phyloP scores from a whole-genome alignment of 2,329 filamentous ascomycete species.

The Plectosphaerella plurivora region DNA sequence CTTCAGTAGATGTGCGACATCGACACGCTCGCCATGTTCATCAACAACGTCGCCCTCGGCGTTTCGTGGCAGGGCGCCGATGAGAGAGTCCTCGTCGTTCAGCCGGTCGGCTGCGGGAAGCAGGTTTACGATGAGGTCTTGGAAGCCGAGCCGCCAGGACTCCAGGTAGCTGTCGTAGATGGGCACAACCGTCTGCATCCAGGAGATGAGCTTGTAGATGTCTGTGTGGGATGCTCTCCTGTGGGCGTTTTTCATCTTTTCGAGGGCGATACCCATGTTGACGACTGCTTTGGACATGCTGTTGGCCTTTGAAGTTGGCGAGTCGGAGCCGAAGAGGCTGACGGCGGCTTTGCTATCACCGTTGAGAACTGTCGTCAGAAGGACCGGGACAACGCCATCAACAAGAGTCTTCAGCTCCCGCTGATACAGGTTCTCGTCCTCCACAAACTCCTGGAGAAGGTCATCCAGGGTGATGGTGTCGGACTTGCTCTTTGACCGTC shows the following conservation, averaged over 20 bases:
- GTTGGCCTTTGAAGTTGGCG: constrained; percentile 47
- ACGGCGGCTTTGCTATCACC: constrained; percentile 59
- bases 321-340: constrained; percentile 61
- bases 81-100: constrained; percentile 57
- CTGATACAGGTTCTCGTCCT: constrained; percentile 84
- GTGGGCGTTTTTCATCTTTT: constrained; percentile 77
- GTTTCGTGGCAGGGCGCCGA: constrained; percentile 56
- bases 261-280: constrained; percentile 86
- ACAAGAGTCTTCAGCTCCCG: constrained; percentile 89
- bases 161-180: constrained; percentile 83
- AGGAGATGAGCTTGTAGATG: constrained; percentile 66
- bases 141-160: constrained; percentile 89
- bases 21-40: constrained; percentile 80
- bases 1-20: constrained; percentile 90
- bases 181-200: constrained; percentile 74
- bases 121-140: constrained; percentile 90
- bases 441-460: constrained; percentile 72
- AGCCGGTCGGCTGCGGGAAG: constrained; percentile 56
- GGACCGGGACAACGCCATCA: constrained; percentile 89
- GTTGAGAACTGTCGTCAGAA: constrained; percentile 79
- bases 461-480: constrained; percentile 68
- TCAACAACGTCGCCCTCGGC: constrained; percentile 64
- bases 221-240: constrained; percentile 73
- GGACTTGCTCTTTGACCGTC: constrained; percentile 64
- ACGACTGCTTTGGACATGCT: constrained; percentile 80